Conservation (phyloP, 225 moss, liverwort and hornwort genomes). For the Asterella californica region DNA sequence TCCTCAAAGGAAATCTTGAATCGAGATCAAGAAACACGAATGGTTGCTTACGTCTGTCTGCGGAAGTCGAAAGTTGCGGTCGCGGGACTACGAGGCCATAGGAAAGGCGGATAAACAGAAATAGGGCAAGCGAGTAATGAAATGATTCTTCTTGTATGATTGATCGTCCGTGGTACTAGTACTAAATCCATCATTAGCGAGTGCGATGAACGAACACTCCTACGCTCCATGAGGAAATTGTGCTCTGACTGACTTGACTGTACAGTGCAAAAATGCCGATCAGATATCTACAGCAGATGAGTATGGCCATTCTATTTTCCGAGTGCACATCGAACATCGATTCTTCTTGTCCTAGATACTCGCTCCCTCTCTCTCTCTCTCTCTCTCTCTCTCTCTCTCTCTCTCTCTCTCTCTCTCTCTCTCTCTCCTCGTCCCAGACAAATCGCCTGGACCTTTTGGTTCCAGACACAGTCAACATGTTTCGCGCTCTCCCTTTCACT, state of each 20-base stretch:
- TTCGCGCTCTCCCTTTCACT: background rate
- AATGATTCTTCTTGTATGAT: background rate
- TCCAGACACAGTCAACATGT: background rate
- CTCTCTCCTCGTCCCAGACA: background rate
- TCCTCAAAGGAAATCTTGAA: background rate
- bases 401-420: background rate
- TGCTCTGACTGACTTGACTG: background rate
- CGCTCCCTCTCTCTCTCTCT: background rate
- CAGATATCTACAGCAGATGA: background rate
- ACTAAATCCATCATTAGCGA: background rate
- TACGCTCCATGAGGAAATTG: background rate
- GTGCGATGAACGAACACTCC: background rate
- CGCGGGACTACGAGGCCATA: background rate
- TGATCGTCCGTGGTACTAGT: background rate
- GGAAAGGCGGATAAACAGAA: background rate
- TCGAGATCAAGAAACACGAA: background rate
- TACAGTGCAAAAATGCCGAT: background rate
- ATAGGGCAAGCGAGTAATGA: background rate
- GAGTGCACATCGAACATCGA: background rate
- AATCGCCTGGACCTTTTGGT: background rate
- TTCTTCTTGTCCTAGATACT: background rate
- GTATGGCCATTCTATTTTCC: background rate
- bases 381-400: background rate
- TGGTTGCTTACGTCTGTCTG: background rate
- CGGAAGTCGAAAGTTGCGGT: background rate